A percentile compares a stretch with the other conserved stretches of the same genome.
Evolutionary conservation across 139 green algal species (phyloP).

Genomic region (Pseudopediastrum boryanum): DNA sequence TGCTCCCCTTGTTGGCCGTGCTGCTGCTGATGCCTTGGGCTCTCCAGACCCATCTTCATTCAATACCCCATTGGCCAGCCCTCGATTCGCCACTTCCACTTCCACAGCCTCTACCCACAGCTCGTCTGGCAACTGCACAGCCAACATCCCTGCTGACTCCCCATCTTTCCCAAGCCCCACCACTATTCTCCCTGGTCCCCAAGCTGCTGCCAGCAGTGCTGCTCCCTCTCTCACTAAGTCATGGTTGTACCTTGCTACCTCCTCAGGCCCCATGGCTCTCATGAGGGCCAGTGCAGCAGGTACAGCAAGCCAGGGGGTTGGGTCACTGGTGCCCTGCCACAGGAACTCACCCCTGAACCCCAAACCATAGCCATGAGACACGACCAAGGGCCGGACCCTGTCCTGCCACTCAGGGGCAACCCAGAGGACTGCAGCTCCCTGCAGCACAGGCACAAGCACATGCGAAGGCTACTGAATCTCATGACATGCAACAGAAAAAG

Average conservation of each 20-base stretch:
- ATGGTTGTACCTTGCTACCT: constrained; percentile 20
- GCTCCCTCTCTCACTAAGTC: constrained; percentile 21
- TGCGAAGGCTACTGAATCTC: too few relatives aligned
- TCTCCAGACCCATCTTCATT: neutral
- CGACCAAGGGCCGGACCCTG: neutral
- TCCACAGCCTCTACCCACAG: too few relatives aligned
- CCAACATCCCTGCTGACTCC: constrained; percentile 34
- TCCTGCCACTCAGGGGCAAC: constrained; percentile 32
- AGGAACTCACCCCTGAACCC: constrained; percentile 67
- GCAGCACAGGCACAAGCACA: constrained; percentile 33
- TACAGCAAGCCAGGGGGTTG: constrained; percentile 52
- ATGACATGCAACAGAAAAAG: too few relatives aligned
- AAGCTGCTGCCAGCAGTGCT: constrained; percentile 33
- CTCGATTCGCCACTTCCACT: too few relatives aligned
- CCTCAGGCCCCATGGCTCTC: constrained; percentile 9
- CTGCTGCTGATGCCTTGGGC: constrained; percentile 8
- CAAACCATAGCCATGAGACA: constrained; percentile 37
- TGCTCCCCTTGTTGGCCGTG: neutral
- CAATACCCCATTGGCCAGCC: constrained; percentile 8
- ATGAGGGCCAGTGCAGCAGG: constrained; percentile 46
- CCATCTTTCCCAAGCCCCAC: neutral
- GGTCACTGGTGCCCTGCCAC: constrained; percentile 63
- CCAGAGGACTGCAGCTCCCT: constrained; percentile 58
- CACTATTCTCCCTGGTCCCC: neutral
- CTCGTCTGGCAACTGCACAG: constrained; percentile 40